Evolutionary conservation across 768 basidiomycete species (phyloP).

Genomic region (Collybiopsis luxurians): DNA sequence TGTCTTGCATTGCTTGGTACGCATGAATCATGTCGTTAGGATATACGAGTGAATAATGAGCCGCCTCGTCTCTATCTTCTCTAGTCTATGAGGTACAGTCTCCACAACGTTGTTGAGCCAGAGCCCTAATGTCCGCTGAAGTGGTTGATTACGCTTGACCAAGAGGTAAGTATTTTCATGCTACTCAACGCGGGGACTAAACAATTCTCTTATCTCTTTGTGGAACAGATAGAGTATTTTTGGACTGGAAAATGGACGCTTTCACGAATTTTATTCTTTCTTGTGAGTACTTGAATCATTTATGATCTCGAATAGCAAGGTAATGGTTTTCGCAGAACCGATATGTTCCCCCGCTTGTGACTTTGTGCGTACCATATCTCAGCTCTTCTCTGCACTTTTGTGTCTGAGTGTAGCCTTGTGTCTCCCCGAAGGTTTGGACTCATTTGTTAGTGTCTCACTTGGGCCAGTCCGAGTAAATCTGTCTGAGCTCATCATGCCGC

Average conservation of each 20-base stretch:
- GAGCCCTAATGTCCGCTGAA: background rate
- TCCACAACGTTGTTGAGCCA: background rate
- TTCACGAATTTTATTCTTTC: conserved; percentile 34
- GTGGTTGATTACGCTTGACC: conserved; percentile 33
- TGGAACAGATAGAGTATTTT: conserved; percentile 32
- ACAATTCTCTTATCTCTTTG: background rate
- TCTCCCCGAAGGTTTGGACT: conserved; percentile 16
- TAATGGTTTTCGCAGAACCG: conserved; percentile 24
- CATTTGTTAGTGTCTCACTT: conserved; percentile 15
- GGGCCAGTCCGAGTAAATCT: background rate
- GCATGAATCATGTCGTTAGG: background rate
- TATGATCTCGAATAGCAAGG: background rate
- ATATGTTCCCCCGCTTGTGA: conserved; percentile 25
- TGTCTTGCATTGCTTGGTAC: conserved; percentile 9
- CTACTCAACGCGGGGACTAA: too few relatives aligned
- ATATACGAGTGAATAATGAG: background rate
- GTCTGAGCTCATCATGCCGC: background rate
- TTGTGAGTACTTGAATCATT: conserved; percentile 21
- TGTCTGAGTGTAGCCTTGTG: background rate
- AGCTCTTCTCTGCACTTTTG: background rate
- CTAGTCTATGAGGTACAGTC: background rate
- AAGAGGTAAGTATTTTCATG: conserved; percentile 26
- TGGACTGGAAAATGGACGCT: conserved; percentile 35
- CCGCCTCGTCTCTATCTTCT: background rate
- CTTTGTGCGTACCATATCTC: conserved; percentile 15